Evolutionary conservation across 208 protist genomes (phyloP), one percentile per base, ranked within the genome.

Genomic region (Porcisia hertigi): DNA sequence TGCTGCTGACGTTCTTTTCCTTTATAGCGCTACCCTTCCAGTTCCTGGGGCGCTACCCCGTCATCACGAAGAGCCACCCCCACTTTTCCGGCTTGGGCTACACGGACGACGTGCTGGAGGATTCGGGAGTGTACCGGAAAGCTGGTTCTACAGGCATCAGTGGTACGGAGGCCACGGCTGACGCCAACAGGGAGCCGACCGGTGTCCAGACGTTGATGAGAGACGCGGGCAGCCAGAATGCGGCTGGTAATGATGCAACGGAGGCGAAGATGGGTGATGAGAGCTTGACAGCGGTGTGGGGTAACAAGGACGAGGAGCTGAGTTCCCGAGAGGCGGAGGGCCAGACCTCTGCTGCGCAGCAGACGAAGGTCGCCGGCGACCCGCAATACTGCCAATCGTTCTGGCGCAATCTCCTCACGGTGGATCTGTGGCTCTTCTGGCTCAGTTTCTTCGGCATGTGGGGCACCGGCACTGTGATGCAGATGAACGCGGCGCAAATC

Each of bases 381-480:
- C 89, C 89, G 58, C 92, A 96, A 82, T 92, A 92, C 78, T 9
- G 52, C 14, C 80, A 77, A 9, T 76, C 77, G 39, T 96, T 96
- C 88, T 93, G 87, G 89, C 65, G 71, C 57, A 81, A 94, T 71
- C 76, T 94, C 52, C 77, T 92, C n/a, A 87, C 87, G 34, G 16
- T 87, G 6, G 88, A 93, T 58, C 73, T 95, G 30, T 95, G 91
- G 91, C 85, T 90, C 20, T 75, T 93, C 76, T 93, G 88, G 86
- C 34, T 92, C 8, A 77, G 75, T 47, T 92, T 83, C 77, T 93
- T 93, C 55, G 88, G 88, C 64, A 81, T 92, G 85, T 91, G 88
- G 88, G 91, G 91, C 54, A 92, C 87, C 11, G 87, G 81, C 25
- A 87, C 83, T 7, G 87, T 95, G 63, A 91, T 95, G 80, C 71